These are phyloP conservation scores for Stephanodiscus triporus DNA, from an alignment of 108 stramenopile genomes.

Conservation along the genomic window DNA sequence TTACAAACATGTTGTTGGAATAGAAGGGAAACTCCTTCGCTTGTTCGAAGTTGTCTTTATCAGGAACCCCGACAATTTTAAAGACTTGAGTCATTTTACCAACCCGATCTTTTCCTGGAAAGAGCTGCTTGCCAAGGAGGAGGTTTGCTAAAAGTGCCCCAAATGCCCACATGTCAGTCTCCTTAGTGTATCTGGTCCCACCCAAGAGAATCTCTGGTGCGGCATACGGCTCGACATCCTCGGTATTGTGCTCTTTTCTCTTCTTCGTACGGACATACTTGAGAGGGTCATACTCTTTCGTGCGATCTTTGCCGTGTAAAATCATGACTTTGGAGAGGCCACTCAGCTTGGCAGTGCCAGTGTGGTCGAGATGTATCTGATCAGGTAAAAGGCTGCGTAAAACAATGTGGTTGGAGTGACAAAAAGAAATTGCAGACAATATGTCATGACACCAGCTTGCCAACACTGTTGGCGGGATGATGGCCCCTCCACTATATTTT, in stretches of 20 bases:
- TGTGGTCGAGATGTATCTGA: slow-evolving; percentile 79
- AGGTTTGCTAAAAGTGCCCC: slow-evolving; percentile 79
- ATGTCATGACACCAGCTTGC: slow-evolving; percentile 80
- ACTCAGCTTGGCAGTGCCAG: slow-evolving; percentile 75
- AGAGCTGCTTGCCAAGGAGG: slow-evolving; percentile 77
- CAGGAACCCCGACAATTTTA: slow-evolving; percentile 80
- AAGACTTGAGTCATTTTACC: slow-evolving; percentile 64
- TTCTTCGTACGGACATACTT: slow-evolving; percentile 52
- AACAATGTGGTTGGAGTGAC: slow-evolving; percentile 79
- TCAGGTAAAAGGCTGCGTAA: slow-evolving; percentile 74
- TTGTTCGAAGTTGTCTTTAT: slow-evolving; percentile 58
- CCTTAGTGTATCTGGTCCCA: slow-evolving; percentile 71
- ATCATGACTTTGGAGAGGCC: slow-evolving; percentile 76
- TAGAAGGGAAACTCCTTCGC: slow-evolving; percentile 75
- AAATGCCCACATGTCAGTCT: slow-evolving; percentile 86
- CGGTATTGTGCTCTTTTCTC: slow-evolving; percentile 54
- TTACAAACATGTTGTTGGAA: slow-evolving; percentile 44
- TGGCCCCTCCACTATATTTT: slow-evolving; percentile 34
- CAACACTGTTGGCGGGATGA: slow-evolving; percentile 63
- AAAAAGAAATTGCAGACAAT: slow-evolving; percentile 76
- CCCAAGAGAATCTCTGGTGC: slow-evolving; percentile 84
- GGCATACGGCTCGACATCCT: slow-evolving; percentile 69
- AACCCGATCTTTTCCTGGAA: slow-evolving; percentile 71
- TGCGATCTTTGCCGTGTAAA: slow-evolving; percentile 53
- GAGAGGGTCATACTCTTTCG: slow-evolving; percentile 48